Conservation (phyloP, 352 stramenopile species). For the Pythium myriotylum region DNA sequence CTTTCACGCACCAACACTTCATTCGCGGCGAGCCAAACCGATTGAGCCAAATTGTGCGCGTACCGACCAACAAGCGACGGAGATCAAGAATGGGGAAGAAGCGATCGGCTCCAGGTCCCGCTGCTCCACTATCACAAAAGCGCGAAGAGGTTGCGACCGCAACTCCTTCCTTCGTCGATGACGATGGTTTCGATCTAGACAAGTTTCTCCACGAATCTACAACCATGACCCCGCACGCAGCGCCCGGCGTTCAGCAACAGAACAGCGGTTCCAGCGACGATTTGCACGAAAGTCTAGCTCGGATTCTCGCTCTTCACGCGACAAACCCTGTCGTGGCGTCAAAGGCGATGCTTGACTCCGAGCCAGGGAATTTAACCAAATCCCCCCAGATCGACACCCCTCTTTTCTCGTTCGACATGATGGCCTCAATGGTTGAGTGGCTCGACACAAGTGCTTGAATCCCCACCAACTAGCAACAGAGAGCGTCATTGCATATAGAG, state of each 20-base stretch:
- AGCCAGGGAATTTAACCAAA: background rate
- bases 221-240: background rate
- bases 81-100: constrained; percentile 23
- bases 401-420: constrained; percentile 23
- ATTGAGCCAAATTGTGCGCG: constrained; percentile 58
- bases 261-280: background rate
- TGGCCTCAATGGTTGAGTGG: constrained; percentile 30
- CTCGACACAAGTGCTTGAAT: constrained; percentile 24
- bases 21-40: constrained; percentile 44
- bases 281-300: constrained; percentile 14
- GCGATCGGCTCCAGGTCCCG: background rate
- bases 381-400: constrained; percentile 7
- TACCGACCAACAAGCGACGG: constrained; percentile 32
- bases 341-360: constrained; percentile 5
- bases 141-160: background rate
- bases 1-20: constrained; percentile 58
- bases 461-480: background rate
- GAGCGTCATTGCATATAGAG: too few relatives aligned
- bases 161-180: constrained; percentile 4
- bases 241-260: background rate
- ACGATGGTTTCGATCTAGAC: constrained; percentile 11
- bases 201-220: constrained; percentile 9
- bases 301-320: constrained; percentile 19
- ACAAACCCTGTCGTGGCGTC: constrained; percentile 18
- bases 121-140: background rate